Percentiles rank a stretch among this genome's conserved stretches.
These are phyloP conservation scores for Colletotrichum lupini DNA, from an alignment of 2,329 filamentous ascomycete genomes.

Conservation along the genomic window DNA sequence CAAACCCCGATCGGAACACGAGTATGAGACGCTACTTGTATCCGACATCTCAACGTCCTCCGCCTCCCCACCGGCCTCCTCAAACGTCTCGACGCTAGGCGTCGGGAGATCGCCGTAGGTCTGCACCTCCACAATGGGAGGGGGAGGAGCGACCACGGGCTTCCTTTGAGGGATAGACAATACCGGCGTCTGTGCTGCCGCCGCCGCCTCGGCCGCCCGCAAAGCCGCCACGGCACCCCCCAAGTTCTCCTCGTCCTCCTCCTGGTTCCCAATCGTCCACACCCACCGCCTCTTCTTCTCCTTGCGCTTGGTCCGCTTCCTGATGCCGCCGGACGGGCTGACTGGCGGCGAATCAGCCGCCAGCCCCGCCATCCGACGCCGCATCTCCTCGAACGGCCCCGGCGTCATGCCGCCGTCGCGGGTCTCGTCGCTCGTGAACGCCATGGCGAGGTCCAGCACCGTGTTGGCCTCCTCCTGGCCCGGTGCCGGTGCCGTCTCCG, in stretches of 20 bases:
- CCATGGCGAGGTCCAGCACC: constrained; percentile 60
- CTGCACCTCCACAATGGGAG: constrained; percentile 21
- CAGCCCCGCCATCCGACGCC: constrained; percentile 64
- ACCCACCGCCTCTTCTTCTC: constrained; percentile 74
- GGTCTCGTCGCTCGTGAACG: constrained; percentile 65
- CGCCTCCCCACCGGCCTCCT: constrained; percentile 43
- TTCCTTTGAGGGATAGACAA: constrained; percentile 21
- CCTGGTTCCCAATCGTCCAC: constrained; percentile 72
- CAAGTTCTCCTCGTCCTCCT: constrained; percentile 54
- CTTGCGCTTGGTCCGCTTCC: constrained; percentile 61
- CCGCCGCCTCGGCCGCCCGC: constrained; percentile 46
- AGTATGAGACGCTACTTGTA: constrained; percentile 47
- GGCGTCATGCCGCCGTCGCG: constrained; percentile 72
- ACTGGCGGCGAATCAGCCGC: constrained; percentile 50
- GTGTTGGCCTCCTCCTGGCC: constrained; percentile 49
- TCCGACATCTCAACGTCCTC: constrained; percentile 64
- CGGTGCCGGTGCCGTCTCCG: constrained; percentile 32
- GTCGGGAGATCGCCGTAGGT: constrained; percentile 48
- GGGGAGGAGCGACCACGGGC: neutral
- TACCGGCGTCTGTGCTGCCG: constrained; percentile 33
- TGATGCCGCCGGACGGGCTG: constrained; percentile 55
- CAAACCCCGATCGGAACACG: constrained; percentile 43
- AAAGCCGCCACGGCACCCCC: constrained; percentile 56
- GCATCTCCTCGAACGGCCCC: constrained; percentile 72
- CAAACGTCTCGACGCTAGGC: constrained; percentile 53